These are phyloP conservation scores for Cryptosporidium baileyi DNA, from an alignment of 169 alveolate genomes.

Conservation along the genomic window DNA sequence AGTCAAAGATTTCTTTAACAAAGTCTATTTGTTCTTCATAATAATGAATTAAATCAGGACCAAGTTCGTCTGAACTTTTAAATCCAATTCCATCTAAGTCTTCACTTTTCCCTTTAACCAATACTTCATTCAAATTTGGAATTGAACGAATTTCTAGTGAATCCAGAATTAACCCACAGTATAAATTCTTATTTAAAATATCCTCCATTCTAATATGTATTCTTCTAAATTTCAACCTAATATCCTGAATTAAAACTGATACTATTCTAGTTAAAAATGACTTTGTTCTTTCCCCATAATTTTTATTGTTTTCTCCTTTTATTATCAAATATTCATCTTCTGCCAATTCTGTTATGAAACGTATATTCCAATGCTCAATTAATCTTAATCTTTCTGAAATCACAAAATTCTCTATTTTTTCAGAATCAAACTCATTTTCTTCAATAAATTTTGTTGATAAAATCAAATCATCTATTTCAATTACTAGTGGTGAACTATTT, in stretches of 20 bases:
- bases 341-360: conserved; percentile 44
- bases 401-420: conserved; percentile 27
- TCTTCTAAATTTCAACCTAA: conserved; percentile 36
- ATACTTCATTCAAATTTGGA: conserved; percentile 35
- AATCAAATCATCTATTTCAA: conserved; percentile 59
- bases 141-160: conserved; percentile 63
- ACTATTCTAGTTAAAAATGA: conserved; percentile 56
- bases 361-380: conserved; percentile 64
- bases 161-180: conserved; percentile 39
- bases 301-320: neutral
- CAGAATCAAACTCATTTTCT: conserved; percentile 11
- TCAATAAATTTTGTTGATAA: conserved; percentile 17
- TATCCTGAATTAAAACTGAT: conserved; percentile 54
- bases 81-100: neutral
- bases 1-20: conserved; percentile 1
- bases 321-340: conserved; percentile 51
- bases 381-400: conserved; percentile 24
- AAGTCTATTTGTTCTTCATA: conserved; percentile 34
- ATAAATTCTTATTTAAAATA: neutral
- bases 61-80: neutral
- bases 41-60: conserved; percentile 31
- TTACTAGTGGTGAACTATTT: conserved; percentile 40
- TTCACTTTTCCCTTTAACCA: neutral
- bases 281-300: neutral
- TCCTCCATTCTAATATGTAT: conserved; percentile 27